These are phyloP conservation scores for Sordariomycetes sp. DNA, from an alignment of 2,329 filamentous ascomycete species.

Conservation along the genomic window DNA sequence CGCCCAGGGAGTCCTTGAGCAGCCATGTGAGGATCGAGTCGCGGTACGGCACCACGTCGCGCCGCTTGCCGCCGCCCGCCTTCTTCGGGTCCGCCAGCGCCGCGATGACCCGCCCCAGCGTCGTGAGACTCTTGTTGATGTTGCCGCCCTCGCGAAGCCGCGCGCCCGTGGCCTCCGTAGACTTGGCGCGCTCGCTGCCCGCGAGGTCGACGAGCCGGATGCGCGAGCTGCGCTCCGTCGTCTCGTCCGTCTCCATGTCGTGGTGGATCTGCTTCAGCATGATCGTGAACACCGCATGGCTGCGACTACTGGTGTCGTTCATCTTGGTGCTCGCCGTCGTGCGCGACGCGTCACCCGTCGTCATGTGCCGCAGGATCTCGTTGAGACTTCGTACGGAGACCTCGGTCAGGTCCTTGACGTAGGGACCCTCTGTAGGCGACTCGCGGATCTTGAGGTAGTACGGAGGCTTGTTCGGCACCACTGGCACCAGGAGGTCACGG, in stretches of 20 bases:
- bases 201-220: conserved; percentile 93
- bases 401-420: conserved; percentile 93
- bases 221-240: conserved; percentile 84
- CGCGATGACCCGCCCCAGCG: conserved; percentile 88
- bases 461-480: conserved; percentile 57
- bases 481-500: conserved; percentile 77
- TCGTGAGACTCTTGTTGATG: conserved; percentile 98
- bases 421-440: conserved; percentile 87
- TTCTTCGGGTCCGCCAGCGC: conserved; percentile 67
- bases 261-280: conserved; percentile 98
- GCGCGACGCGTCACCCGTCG: conserved; percentile 74
- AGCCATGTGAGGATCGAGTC: conserved; percentile 81
- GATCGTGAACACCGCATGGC: conserved; percentile 95
- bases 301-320: conserved; percentile 96
- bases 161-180: conserved; percentile 87
- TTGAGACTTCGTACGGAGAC: conserved; percentile 77
- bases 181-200: conserved; percentile 87
- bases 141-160: conserved; percentile 90
- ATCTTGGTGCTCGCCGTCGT: conserved; percentile 94
- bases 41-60: conserved; percentile 74
- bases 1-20: conserved; percentile 88
- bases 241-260: conserved; percentile 94
- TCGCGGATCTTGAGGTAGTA: conserved; percentile 97
- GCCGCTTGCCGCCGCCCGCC: conserved; percentile 37
- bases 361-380: conserved; percentile 88